Conservation (phyloP, 208 protist genomes). For the Crithidia bombi region DNA sequence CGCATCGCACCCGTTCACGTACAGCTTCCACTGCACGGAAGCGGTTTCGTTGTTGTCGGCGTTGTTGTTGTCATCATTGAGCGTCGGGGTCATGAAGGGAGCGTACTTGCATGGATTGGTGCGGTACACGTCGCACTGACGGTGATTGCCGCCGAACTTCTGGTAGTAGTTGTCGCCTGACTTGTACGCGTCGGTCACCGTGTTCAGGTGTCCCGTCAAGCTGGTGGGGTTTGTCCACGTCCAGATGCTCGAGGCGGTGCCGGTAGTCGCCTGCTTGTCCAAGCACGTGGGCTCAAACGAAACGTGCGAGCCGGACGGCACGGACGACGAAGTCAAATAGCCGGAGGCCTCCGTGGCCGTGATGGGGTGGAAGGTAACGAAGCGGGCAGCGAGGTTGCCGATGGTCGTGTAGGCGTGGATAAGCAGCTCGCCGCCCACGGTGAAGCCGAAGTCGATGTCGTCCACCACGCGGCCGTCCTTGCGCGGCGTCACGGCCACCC, state of each 20-base stretch:
- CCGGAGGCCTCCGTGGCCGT: constrained; percentile 20
- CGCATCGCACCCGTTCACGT: constrained; percentile 85
- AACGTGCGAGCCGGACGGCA: constrained; percentile 49
- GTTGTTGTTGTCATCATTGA: constrained; percentile 29
- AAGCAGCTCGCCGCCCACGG: constrained; percentile 50
- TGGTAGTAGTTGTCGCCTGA: constrained; percentile 90
- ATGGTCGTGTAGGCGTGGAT: constrained; percentile 78
- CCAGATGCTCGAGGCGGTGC: constrained; percentile 63
- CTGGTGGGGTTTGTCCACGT: constrained; percentile 45
- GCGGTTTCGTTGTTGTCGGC: constrained; percentile 19
- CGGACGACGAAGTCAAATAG: constrained; percentile 42
- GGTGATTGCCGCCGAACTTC: constrained; percentile 90
- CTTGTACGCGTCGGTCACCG: constrained; percentile 51
- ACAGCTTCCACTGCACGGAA: constrained; percentile 77
- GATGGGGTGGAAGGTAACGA: constrained; percentile 86
- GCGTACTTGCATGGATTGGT: constrained; percentile 80
- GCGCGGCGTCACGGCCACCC: constrained; percentile 41
- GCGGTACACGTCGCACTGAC: constrained; percentile 81
- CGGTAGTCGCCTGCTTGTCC: constrained; percentile 59
- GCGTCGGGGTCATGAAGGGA: constrained; percentile 75
- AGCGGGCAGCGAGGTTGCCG: constrained; percentile 81
- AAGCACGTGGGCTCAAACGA: constrained; percentile 84
- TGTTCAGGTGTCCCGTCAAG: constrained; percentile 61
- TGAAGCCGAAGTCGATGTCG: constrained; percentile 70
- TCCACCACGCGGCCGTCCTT: constrained; percentile 56